A percentile compares a stretch with the other conserved stretches of the same genome.
These are phyloP conservation scores for Curvularia verruculosa DNA, from an alignment of 2,329 filamentous ascomycete species.

Conservation along the genomic window DNA sequence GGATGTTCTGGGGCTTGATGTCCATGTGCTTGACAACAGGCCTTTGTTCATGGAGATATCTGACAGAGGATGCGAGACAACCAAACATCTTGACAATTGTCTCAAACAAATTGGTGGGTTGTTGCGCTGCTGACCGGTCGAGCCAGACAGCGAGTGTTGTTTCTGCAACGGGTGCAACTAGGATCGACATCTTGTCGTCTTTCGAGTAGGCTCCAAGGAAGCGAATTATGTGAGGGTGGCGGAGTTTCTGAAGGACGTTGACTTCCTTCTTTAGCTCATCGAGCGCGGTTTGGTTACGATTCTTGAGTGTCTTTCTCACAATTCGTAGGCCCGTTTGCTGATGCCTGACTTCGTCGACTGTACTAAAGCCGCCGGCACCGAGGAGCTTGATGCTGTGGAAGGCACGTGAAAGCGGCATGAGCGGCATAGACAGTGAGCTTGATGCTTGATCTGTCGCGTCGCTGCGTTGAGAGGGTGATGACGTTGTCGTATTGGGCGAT, in stretches of 20 bases:
- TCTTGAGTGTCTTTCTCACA: conserved; percentile 48
- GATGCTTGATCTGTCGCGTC: neutral
- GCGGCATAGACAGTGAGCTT: neutral
- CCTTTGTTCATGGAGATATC: conserved; percentile 47
- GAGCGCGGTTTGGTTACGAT: conserved; percentile 39
- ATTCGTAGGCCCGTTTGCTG: conserved; percentile 42
- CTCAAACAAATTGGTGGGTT: conserved; percentile 31
- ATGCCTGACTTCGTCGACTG: conserved; percentile 47
- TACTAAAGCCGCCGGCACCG: conserved; percentile 47
- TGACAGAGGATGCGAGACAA: conserved; percentile 44
- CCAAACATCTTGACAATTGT: conserved; percentile 45
- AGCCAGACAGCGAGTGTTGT: conserved; percentile 46
- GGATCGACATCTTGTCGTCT: conserved; percentile 47
- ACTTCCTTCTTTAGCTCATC: conserved; percentile 47
- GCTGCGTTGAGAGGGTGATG: neutral
- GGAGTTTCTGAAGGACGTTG: conserved; percentile 45
- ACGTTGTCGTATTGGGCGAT: neutral
- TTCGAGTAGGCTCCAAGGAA: conserved; percentile 45
- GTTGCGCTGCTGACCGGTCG: conserved; percentile 26
- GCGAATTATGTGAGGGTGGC: conserved; percentile 49
- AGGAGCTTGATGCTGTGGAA: conserved; percentile 47
- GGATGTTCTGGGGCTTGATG: conserved; percentile 49
- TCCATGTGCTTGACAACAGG: conserved; percentile 47
- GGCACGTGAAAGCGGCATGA: conserved; percentile 24
- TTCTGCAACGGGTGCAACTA: conserved; percentile 47